Evolutionary conservation across 2,329 filamentous ascomycete genomes (phyloP).

Genomic region (Mycosphaerelloides madeirae): DNA sequence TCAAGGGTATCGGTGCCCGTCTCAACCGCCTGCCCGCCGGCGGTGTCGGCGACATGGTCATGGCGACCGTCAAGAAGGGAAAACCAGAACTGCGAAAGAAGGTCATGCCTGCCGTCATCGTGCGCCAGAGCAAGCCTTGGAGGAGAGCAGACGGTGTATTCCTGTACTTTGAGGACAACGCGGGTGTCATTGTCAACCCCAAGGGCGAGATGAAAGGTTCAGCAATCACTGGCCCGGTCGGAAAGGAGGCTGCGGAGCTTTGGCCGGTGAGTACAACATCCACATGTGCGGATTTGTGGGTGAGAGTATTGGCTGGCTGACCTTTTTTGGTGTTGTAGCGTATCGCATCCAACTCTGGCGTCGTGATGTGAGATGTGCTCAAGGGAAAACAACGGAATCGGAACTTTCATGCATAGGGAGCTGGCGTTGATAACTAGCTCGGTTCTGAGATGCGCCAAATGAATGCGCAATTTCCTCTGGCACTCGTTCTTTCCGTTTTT

Average conservation of each 20-base stretch:
- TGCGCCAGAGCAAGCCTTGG: slow-evolving; percentile 99
- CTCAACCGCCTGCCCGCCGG: slow-evolving; percentile 96
- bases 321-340: slow-evolving; percentile 58
- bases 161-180: slow-evolving; percentile 99
- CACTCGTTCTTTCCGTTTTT: too few species aligned
- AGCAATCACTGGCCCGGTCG: slow-evolving; percentile 97
- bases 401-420: slow-evolving; percentile 19
- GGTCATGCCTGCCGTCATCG: slow-evolving; percentile 99
- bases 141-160: slow-evolving; percentile 97
- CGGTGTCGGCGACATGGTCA: slow-evolving; percentile 99
- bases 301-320: slow-evolving; percentile 7
- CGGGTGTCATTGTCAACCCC: slow-evolving; percentile 99
- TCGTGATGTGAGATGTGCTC: slow-evolving; percentile 79
- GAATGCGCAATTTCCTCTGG: not conserved
- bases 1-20: slow-evolving; percentile 96
- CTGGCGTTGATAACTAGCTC: slow-evolving; percentile 15
- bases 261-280: slow-evolving; percentile 74
- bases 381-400: slow-evolving; percentile 9
- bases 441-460: not conserved
- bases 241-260: slow-evolving; percentile 99
- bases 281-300: not conserved
- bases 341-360: slow-evolving; percentile 99
- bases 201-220: slow-evolving; percentile 99
- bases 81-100: slow-evolving; percentile 99
- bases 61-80: slow-evolving; percentile 99